Conservation (phyloP, 495 filamentous ascomycete genomes). For the Neurospora sp. region DNA sequence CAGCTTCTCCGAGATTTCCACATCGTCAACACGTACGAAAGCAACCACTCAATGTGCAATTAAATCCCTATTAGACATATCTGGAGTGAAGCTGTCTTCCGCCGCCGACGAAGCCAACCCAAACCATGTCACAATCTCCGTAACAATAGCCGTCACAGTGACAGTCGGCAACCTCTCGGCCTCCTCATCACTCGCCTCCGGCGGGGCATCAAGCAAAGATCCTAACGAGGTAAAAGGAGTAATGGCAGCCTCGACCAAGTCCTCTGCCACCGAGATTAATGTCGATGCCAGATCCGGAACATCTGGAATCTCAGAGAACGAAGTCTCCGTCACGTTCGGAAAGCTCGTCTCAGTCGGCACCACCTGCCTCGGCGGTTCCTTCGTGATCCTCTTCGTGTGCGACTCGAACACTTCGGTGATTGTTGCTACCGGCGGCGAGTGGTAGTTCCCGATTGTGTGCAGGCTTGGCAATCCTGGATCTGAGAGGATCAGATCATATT, state of each 20-base stretch:
- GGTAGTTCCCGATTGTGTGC: slow-evolving; percentile 11
- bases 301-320: background rate
- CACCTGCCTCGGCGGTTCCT: slow-evolving; percentile 5
- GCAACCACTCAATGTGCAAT: background rate
- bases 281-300: background rate
- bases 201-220: background rate
- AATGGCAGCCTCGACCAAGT: background rate
- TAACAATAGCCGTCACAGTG: background rate
- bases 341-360: slow-evolving; percentile 6
- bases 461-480: slow-evolving; percentile 5
- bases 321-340: slow-evolving; percentile 1
- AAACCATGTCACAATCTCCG: background rate
- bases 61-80: too few relatives aligned
- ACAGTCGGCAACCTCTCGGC: background rate
- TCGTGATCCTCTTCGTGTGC: slow-evolving; percentile 7
- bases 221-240: background rate
- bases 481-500: slow-evolving; percentile 9
- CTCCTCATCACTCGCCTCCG: background rate
- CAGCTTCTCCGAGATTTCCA: background rate
- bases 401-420: slow-evolving; percentile 7
- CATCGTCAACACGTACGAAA: background rate
- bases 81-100: background rate
- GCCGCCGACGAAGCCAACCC: background rate
- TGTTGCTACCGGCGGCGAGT: slow-evolving; percentile 7
- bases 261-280: background rate